Evolutionary conservation across 495 filamentous ascomycete genomes (phyloP).

Genomic region (Aspergillus ellipticus): DNA sequence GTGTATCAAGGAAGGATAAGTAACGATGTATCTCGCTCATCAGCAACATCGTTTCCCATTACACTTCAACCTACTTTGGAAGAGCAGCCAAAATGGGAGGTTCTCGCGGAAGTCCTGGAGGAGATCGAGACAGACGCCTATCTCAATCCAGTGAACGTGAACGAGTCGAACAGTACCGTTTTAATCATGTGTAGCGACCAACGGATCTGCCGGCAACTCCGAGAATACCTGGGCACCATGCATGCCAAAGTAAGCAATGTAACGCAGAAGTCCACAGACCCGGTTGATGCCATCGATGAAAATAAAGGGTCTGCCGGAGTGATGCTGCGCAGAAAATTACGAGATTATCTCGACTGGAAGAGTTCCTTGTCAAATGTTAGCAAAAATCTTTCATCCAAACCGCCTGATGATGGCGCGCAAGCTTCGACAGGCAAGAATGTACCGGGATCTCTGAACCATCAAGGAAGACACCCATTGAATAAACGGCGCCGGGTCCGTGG

Average conservation of each 20-base stretch:
- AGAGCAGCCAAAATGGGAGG: slow-evolving; percentile 89
- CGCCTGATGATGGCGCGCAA: slow-evolving; percentile 22
- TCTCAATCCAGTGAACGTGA: slow-evolving; percentile 67
- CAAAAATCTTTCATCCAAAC: slow-evolving; percentile 59
- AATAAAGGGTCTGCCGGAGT: slow-evolving; percentile 69
- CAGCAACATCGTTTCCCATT: slow-evolving; percentile 49
- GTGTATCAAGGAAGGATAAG: slow-evolving; percentile 75
- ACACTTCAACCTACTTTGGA: slow-evolving; percentile 86
- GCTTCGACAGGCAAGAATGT: slow-evolving; percentile 22
- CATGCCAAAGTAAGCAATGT: slow-evolving; percentile 60
- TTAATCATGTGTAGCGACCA: slow-evolving; percentile 94
- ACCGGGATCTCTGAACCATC: slow-evolving; percentile 27
- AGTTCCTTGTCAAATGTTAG: slow-evolving; percentile 82
- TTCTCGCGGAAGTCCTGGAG: slow-evolving; percentile 79
- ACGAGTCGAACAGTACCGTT: slow-evolving; percentile 86
- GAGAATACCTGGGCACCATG: slow-evolving; percentile 91
- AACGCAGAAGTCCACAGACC: slow-evolving; percentile 16
- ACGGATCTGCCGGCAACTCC: slow-evolving; percentile 81
- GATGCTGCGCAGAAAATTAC: slow-evolving; percentile 83
- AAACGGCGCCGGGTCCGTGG: slow-evolving; percentile 90
- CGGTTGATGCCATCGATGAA: slow-evolving; percentile 40
- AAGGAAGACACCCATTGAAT: slow-evolving; percentile 70
- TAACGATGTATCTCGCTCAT: slow-evolving; percentile 35
- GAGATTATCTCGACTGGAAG: slow-evolving; percentile 92
- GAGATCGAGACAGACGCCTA: slow-evolving; percentile 93